These are phyloP conservation scores for Osmanthus fragrans DNA, from an alignment of 257 asterid genomes.

Conservation along the genomic window DNA sequence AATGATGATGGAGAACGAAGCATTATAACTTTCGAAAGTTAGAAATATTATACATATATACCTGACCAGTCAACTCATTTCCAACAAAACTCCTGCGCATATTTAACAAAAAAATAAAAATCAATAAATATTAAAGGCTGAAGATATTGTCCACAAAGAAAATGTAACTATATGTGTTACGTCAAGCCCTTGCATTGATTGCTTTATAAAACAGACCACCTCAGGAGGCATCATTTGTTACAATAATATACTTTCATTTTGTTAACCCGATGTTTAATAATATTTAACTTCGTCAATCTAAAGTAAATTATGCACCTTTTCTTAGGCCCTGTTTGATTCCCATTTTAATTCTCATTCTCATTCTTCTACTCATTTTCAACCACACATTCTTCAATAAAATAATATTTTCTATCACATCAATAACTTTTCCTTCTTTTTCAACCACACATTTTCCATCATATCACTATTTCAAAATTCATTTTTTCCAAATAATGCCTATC, in stretches of 20 bases:
- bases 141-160: constrained; percentile 1
- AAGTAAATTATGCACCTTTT: background rate
- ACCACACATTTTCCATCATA: too few species aligned
- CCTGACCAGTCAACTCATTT: constrained; percentile 63
- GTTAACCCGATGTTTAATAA: background rate
- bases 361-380: too few species aligned
- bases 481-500: too few species aligned
- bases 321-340: too few species aligned
- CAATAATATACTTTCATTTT: background rate
- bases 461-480: too few species aligned
- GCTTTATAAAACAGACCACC: background rate
- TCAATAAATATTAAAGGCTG: constrained; percentile 5
- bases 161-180: background rate
- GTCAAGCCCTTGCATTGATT: background rate
- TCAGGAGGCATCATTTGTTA: background rate
- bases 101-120: constrained; percentile 22
- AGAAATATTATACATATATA: constrained; percentile 24
- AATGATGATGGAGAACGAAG: background rate
- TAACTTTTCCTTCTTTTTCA: too few species aligned
- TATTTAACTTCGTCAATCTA: background rate
- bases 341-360: too few species aligned
- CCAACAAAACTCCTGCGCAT: constrained; percentile 62
- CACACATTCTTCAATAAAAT: too few species aligned
- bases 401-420: too few species aligned
- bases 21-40: constrained; percentile 4